Percentiles rank a stretch among this genome's conserved stretches.
Conservation (phyloP, 2,329 filamentous ascomycete genomes). For the Fusarium annulatum region DNA sequence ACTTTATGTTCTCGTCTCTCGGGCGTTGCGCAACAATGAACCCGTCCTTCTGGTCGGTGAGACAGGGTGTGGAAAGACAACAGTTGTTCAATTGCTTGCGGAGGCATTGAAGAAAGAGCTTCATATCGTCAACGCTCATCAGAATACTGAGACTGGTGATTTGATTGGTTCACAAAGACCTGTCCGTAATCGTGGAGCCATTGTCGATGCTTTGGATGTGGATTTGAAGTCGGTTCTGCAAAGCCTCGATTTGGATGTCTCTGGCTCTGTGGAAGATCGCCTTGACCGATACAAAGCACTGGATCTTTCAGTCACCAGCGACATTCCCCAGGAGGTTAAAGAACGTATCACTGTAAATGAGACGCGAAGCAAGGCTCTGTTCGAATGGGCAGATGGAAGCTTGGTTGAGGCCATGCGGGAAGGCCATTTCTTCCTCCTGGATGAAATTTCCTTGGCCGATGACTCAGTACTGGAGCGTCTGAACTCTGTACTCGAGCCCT, state of each 20-base stretch:
- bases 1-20: slow-evolving; percentile 87
- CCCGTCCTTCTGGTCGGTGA: slow-evolving; percentile 95
- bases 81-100: slow-evolving; percentile 91
- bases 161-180: slow-evolving; percentile 95
- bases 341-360: slow-evolving; percentile 60
- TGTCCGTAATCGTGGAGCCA: slow-evolving; percentile 82
- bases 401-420: slow-evolving; percentile 93
- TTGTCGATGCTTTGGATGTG: slow-evolving; percentile 73
- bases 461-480: slow-evolving; percentile 96
- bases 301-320: slow-evolving; percentile 59
- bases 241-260: slow-evolving; percentile 53
- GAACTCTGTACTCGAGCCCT: slow-evolving; percentile 94
- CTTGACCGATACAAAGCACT: slow-evolving; percentile 65
- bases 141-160: slow-evolving; percentile 97
- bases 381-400: slow-evolving; percentile 96
- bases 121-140: slow-evolving; percentile 95
- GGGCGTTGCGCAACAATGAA: slow-evolving; percentile 89
- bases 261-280: slow-evolving; percentile 64
- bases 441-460: slow-evolving; percentile 97
- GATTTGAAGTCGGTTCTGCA: slow-evolving; percentile 65
- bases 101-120: slow-evolving; percentile 81
- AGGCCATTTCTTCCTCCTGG: slow-evolving; percentile 90
- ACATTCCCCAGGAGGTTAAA: slow-evolving; percentile 61
- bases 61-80: slow-evolving; percentile 98
- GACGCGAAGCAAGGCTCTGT: slow-evolving; percentile 82